A percentile compares a stretch with the other conserved stretches of the same genome.
Conservation (phyloP, 2,329 filamentous ascomycete genomes). For the Cytospora mali region DNA sequence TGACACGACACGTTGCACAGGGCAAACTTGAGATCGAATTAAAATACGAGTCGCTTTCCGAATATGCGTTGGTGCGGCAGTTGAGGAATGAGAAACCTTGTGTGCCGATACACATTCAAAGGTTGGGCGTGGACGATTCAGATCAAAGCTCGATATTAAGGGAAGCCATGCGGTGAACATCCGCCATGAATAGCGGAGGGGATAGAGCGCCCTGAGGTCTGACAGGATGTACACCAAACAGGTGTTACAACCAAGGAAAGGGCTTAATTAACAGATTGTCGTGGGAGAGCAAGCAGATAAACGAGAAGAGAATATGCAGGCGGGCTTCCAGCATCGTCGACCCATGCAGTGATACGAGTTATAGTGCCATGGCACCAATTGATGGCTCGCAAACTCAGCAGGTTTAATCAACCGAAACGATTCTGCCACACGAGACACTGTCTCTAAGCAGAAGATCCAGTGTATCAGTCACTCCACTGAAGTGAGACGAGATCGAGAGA, state of each 20-base stretch:
- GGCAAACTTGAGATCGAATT: constrained; percentile 18
- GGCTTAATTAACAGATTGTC: constrained; percentile 8
- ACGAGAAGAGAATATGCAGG: constrained; percentile 21
- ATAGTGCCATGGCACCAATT: constrained; percentile 18
- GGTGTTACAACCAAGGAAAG: background rate
- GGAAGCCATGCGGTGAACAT: constrained; percentile 6
- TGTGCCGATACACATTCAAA: constrained; percentile 14
- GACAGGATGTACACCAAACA: constrained; percentile 18
- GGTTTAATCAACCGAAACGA: constrained; percentile 7
- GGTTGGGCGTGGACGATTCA: constrained; percentile 16
- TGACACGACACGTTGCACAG: constrained; percentile 17
- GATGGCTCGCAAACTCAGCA: constrained; percentile 10
- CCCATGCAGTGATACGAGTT: constrained; percentile 23
- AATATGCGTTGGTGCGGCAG: constrained; percentile 18
- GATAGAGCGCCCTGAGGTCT: constrained; percentile 13
- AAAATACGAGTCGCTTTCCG: constrained; percentile 19
- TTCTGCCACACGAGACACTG: constrained; percentile 23
- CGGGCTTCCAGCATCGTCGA: constrained; percentile 24
- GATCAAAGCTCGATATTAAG: constrained; percentile 24
- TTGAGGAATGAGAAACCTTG: constrained; percentile 13
- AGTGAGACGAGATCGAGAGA: constrained; percentile 22
- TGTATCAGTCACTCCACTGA: background rate
- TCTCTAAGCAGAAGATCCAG: constrained; percentile 2
- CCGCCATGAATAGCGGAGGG: constrained; percentile 11
- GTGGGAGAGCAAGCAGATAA: constrained; percentile 3